phyloP scores from a whole-genome alignment of 805 yeast genomes.

The Kodamaea fukazawae region DNA sequence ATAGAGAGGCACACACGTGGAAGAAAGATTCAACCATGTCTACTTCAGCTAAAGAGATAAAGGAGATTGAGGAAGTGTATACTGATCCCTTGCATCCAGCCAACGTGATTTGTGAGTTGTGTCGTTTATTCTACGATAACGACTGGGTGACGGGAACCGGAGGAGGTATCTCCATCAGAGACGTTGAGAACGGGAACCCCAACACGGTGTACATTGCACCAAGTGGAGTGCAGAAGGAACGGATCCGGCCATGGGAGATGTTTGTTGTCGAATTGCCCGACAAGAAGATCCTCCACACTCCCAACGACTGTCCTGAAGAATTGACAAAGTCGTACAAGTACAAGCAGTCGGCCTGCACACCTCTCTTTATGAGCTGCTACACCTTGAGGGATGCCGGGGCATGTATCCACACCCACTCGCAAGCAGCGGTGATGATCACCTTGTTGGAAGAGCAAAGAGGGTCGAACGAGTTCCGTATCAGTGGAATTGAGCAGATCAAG shows the following conservation, averaged over 20 bases:
- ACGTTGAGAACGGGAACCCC: slow-evolving; percentile 39
- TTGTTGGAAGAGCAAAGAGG: slow-evolving; percentile 44
- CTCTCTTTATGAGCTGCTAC: slow-evolving; percentile 75
- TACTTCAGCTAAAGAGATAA: slow-evolving; percentile 1
- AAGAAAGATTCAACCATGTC: too few species aligned
- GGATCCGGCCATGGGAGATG: slow-evolving; percentile 77
- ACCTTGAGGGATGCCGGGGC: slow-evolving; percentile 76
- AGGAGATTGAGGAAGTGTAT: slow-evolving; percentile 6
- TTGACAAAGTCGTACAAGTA: slow-evolving; percentile 42
- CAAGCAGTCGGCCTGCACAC: slow-evolving; percentile 94
- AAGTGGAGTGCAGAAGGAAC: slow-evolving; percentile 93
- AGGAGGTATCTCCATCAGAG: slow-evolving; percentile 83
- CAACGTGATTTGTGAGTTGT: slow-evolving; percentile 76
- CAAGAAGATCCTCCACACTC: slow-evolving; percentile 55
- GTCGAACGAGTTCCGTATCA: slow-evolving; percentile 65
- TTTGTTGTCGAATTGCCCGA: slow-evolving; percentile 65
- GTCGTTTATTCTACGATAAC: slow-evolving; percentile 70
- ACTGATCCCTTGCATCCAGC: slow-evolving; percentile 45
- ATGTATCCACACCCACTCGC: slow-evolving; percentile 93
- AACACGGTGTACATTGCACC: slow-evolving; percentile 77
- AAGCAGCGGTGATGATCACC: slow-evolving; percentile 79
- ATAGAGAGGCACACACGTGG: too few species aligned
- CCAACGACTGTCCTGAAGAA: slow-evolving; percentile 42
- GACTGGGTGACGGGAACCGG: slow-evolving; percentile 97
- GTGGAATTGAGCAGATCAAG: slow-evolving; percentile 87